These are phyloP conservation scores for Chaetomium tenue DNA, from an alignment of 495 filamentous ascomycete species.

Conservation along the genomic window DNA sequence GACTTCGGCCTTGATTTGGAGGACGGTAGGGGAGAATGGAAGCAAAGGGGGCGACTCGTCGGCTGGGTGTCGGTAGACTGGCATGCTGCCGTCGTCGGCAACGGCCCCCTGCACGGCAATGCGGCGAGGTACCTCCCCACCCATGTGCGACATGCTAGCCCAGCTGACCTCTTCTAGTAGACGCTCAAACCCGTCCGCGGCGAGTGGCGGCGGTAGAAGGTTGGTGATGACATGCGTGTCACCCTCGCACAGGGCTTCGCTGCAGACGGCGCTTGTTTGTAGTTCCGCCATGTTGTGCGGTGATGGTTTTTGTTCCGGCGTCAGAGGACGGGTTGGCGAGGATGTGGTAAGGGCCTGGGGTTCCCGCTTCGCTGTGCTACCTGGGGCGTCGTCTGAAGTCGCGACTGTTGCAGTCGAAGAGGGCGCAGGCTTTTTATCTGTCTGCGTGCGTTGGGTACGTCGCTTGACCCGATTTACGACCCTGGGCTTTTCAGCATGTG, in stretches of 20 bases:
- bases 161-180: conserved; percentile 76
- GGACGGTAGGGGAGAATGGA: conserved; percentile 70
- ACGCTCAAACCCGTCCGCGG: conserved; percentile 63
- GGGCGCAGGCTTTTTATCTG: conserved; percentile 17
- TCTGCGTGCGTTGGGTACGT: background rate
- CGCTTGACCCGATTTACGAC: conserved; percentile 9
- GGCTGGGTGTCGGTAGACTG: conserved; percentile 89
- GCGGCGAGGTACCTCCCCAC: conserved; percentile 89
- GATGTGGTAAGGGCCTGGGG: background rate
- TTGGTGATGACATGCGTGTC: conserved; percentile 76
- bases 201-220: conserved; percentile 54
- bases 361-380: background rate
- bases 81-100: conserved; percentile 69
- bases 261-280: conserved; percentile 18
- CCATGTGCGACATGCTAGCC: conserved; percentile 89
- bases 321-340: background rate
- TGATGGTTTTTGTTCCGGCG: conserved; percentile 24
- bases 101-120: conserved; percentile 84
- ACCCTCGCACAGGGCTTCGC: conserved; percentile 59
- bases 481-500: conserved; percentile 24
- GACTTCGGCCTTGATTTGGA: conserved; percentile 61
- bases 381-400: background rate
- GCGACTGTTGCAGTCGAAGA: background rate
- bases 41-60: conserved; percentile 82
- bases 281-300: conserved; percentile 18